phyloP scores from a whole-genome alignment of 2,329 filamentous ascomycete species.

The Penicillium sp. region DNA sequence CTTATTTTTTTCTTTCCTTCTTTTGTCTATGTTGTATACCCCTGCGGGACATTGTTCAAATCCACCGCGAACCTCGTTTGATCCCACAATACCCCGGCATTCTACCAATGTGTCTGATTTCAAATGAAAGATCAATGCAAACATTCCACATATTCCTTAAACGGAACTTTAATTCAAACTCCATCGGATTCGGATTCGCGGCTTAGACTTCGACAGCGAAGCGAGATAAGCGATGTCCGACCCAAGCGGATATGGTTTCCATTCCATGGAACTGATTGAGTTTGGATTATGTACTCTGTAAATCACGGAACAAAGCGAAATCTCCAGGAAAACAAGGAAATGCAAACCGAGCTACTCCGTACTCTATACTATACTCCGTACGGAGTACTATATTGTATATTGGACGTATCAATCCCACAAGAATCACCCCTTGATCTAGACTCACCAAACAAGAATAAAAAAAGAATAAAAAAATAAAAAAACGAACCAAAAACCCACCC shows the following conservation, averaged over 20 bases:
- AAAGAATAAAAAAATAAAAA: no score
- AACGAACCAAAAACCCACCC: no score
- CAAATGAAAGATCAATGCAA: not conserved
- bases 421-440: no score
- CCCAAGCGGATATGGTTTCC: not conserved
- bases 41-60: not conserved
- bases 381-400: no score
- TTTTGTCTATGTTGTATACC: not conserved
- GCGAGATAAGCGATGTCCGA: slow-evolving; percentile 5
- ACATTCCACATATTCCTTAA: not conserved
- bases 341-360: no score
- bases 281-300: not conserved
- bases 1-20: not conserved
- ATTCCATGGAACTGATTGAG: not conserved
- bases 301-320: not conserved
- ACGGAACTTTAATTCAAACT: not conserved
- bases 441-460: no score
- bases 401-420: no score
- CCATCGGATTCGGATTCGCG: not conserved
- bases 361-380: no score
- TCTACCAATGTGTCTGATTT: not conserved
- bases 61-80: not conserved
- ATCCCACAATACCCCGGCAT: not conserved
- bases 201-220: not conserved
- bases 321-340: no score